These are phyloP conservation scores for Iris pallida DNA, from an alignment of 116 monocot species.

Conservation along the genomic window DNA sequence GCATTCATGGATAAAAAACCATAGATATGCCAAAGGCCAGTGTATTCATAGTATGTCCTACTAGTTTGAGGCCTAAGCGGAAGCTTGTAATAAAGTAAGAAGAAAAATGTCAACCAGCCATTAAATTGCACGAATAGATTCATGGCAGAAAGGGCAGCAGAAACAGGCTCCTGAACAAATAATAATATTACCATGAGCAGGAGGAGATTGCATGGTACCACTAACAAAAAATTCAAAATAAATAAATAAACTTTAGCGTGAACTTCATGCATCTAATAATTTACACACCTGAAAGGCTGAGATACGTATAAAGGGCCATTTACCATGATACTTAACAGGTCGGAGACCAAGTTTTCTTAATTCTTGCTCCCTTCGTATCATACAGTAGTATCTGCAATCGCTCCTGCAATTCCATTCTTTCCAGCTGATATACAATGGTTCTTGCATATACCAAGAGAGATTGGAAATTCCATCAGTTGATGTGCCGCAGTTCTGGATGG, in stretches of 20 bases:
- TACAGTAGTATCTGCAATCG: constrained; percentile 77
- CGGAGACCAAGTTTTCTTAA: constrained; percentile 43
- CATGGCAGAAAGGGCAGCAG: constrained; percentile 58
- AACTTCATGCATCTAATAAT: not conserved
- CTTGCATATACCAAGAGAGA: constrained; percentile 72
- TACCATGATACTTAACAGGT: constrained; percentile 88
- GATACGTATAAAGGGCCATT: constrained; percentile 82
- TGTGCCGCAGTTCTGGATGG: constrained; percentile 50
- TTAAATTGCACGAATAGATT: constrained; percentile 68
- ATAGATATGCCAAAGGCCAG: constrained; percentile 76
- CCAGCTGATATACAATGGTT: constrained; percentile 69
- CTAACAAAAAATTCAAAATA: too few relatives aligned
- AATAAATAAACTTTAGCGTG: too few relatives aligned
- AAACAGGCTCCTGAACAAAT: constrained; percentile 58
- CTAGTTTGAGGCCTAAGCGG: constrained; percentile 56
- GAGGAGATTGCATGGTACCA: too few relatives aligned
- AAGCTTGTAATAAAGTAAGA: constrained; percentile 61
- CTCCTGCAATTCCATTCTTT: constrained; percentile 69
- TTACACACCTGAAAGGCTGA: constrained; percentile 64
- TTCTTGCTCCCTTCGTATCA: constrained; percentile 65
- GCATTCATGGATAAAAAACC: constrained; percentile 77
- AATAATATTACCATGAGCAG: not conserved
- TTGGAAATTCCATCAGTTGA: constrained; percentile 29
- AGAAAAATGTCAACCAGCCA: constrained; percentile 75
- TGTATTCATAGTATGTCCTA: constrained; percentile 73